phyloP scores from a whole-genome alignment of 768 basidiomycete species.

The Russula compacta region DNA sequence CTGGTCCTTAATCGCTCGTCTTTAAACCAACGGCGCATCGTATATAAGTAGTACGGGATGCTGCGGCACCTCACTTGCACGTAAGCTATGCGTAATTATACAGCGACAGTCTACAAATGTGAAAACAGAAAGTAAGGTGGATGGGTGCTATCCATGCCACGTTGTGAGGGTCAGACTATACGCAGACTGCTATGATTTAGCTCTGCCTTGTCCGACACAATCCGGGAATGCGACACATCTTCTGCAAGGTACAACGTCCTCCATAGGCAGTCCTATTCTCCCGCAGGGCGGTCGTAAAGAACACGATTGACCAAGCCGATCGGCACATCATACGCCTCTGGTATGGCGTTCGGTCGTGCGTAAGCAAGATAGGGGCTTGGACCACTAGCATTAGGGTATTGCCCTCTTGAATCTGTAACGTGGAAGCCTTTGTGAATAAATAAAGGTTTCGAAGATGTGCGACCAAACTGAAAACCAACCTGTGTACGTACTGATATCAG shows the following conservation, averaged over 20 bases:
- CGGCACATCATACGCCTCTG: slow-evolving; percentile 75
- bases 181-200: not conserved
- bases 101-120: slow-evolving; percentile 6
- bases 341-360: slow-evolving; percentile 38
- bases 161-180: not conserved
- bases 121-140: not conserved
- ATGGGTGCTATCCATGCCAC: not conserved
- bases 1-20: slow-evolving; percentile 4
- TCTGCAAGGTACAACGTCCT: not conserved
- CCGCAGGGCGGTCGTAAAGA: slow-evolving; percentile 34
- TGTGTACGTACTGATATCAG: slow-evolving; percentile 54
- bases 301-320: slow-evolving; percentile 74
- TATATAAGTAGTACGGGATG: slow-evolving; percentile 5
- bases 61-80: not conserved
- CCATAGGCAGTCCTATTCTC: not conserved
- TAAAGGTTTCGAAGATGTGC: slow-evolving; percentile 1
- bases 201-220: not conserved
- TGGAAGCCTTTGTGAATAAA: not conserved
- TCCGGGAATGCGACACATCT: not conserved
- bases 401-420: slow-evolving; percentile 46
- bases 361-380: slow-evolving; percentile 42
- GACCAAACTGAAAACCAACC: slow-evolving; percentile 36
- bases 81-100: slow-evolving; percentile 18
- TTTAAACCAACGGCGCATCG: slow-evolving; percentile 6
- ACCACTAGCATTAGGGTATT: slow-evolving; percentile 34